Evolutionary conservation across 768 basidiomycete species (phyloP).

Genomic region (Phylloporus sp.): DNA sequence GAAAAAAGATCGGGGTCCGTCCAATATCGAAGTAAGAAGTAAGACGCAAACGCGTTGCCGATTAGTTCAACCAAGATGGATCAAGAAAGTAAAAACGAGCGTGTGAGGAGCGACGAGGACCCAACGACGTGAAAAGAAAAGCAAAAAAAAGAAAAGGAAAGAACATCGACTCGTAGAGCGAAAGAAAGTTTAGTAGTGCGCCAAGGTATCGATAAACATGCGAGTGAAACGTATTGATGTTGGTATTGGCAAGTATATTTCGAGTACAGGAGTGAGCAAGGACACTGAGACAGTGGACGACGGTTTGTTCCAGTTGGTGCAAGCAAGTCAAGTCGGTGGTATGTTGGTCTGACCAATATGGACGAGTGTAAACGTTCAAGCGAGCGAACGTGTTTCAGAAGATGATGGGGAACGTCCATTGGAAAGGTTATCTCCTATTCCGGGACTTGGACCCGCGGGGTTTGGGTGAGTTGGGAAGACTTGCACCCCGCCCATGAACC

Average conservation of each 20-base stretch:
- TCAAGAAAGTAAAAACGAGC: slow-evolving; percentile 3
- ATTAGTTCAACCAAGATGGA: slow-evolving; percentile 1
- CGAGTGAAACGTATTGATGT: neutral
- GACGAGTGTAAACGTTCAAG: neutral
- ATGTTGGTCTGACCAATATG: neutral
- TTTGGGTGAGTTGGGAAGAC: slow-evolving; percentile 38
- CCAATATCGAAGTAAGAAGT: slow-evolving; percentile 1
- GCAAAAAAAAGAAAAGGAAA: slow-evolving; percentile 6
- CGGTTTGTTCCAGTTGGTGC: neutral
- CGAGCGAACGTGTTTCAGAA: neutral
- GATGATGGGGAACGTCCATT: neutral
- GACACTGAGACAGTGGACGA: neutral
- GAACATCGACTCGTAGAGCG: slow-evolving; percentile 4
- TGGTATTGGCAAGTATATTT: slow-evolving; percentile 10
- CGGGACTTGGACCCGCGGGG: slow-evolving; percentile 54
- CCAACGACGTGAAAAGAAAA: neutral
- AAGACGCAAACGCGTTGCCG: neutral
- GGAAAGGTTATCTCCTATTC: slow-evolving; percentile 37
- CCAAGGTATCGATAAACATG: slow-evolving; percentile 14
- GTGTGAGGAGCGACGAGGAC: neutral
- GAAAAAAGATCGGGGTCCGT: neutral
- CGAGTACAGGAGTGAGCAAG: slow-evolving; percentile 14
- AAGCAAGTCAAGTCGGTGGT: neutral
- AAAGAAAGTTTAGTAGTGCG: slow-evolving; percentile 7
- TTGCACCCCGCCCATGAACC: slow-evolving; percentile 73